phyloP scores from a whole-genome alignment of 768 basidiomycete species.

The Bullera alba region DNA sequence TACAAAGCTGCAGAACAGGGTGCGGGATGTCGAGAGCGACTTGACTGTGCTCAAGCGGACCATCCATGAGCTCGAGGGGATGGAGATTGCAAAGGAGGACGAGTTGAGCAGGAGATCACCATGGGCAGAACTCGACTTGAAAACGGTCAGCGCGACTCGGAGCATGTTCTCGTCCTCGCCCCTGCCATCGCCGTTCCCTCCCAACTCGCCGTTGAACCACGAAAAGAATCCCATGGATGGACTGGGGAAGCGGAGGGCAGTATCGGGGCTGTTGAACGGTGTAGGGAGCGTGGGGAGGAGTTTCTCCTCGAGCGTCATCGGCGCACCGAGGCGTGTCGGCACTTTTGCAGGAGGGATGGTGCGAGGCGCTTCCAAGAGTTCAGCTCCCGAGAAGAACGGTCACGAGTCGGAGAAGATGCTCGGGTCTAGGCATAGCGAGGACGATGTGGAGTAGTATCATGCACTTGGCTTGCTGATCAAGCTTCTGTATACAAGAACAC shows the following conservation, averaged over 20 bases:
- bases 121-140: slow-evolving; percentile 15
- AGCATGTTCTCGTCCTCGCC: background rate
- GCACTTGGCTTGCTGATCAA: background rate
- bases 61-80: slow-evolving; percentile 27
- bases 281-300: slow-evolving; percentile 26
- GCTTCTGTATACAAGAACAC: too few relatives aligned
- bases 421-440: too few relatives aligned
- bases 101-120: background rate
- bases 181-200: background rate
- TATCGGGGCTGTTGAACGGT: slow-evolving; percentile 6
- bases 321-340: slow-evolving; percentile 28
- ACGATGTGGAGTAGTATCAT: slow-evolving; percentile 15
- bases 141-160: slow-evolving; percentile 11
- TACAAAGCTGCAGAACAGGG: slow-evolving; percentile 18
- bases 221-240: background rate
- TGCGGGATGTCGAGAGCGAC: slow-evolving; percentile 37
- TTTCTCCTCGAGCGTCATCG: slow-evolving; percentile 28
- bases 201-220: background rate
- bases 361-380: background rate
- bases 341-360: slow-evolving; percentile 11
- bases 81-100: slow-evolving; percentile 4
- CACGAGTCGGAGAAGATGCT: too few relatives aligned
- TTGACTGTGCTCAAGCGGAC: slow-evolving; percentile 31
- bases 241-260: background rate
- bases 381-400: too few relatives aligned